Evolutionary conservation across 148 eudicot genomes (phyloP), one percentile per base, ranked within the genome.

Genomic region (Chenopodium quinoa): DNA sequence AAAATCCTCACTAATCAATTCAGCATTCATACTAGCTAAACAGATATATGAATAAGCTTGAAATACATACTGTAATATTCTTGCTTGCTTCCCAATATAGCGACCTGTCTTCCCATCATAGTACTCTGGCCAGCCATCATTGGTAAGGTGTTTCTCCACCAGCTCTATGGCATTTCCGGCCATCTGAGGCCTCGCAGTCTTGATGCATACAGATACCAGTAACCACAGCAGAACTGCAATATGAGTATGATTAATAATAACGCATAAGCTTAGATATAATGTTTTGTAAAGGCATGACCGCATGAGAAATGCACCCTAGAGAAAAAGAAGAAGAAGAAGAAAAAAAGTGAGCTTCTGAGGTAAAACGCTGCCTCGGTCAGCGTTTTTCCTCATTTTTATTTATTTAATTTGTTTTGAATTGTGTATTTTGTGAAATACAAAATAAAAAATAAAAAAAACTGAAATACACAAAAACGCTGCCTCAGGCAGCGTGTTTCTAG

Each of bases 121-220:
- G 74, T 88, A 88, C 80, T 88, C 88, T 19, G 90, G 90, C 88
- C 90, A 89, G n/a, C 88, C 89, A 60, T 89, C 91, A 75, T 83
- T 86, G 1, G 78, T 56, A 9, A 89, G 84, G 46, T 89, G 86
- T 75, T 79, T 66, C 84, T 89, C 91, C 75, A 77, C 79, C 82
- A 81, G 80, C 60, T 79, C 80, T 60, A 89, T 85, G 17, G 91
- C 91, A 29, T 56, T 85, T 78, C 83, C 85, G 52, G 89, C 91
- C 10, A 83, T 72, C 48, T 81, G 82, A 78, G 85, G 86, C 86
- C 89, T 85, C 50, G 88, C 89, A 0, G 80, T 72, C 85, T 86
- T 89, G 17, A 89, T 89, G 34, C 89, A 86, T 20, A 88, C 88
- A 29, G 91, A 85, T 79, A 87, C 85, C 82, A 89, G 73, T 78